Evolutionary conservation across 371 early-diverging fungal species (phyloP).

Genomic region (Syncephalis fuscata): DNA sequence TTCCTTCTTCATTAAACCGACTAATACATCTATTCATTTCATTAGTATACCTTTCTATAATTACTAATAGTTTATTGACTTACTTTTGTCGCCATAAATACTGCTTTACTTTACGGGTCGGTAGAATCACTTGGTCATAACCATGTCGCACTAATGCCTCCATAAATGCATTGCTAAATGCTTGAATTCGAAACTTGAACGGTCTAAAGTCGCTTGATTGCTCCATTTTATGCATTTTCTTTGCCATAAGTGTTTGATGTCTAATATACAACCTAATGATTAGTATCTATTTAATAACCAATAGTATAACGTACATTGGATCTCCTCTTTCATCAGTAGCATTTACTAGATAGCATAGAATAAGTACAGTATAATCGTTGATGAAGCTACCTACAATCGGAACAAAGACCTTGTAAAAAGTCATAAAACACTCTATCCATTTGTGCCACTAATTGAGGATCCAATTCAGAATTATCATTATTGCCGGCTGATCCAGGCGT

Average conservation of each 20-base stretch:
- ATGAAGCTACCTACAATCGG: constrained; percentile 24
- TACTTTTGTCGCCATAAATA: constrained; percentile 35
- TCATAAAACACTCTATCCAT: constrained; percentile 36
- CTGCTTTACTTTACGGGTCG: constrained; percentile 30
- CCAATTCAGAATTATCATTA: constrained; percentile 12
- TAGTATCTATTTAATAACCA: neutral
- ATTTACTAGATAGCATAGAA: constrained; percentile 25
- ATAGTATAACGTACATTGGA: constrained; percentile 25
- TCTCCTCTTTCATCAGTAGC: constrained; percentile 37
- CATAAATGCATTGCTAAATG: constrained; percentile 43
- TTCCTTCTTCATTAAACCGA: constrained; percentile 48
- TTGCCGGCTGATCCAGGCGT: too few relatives aligned
- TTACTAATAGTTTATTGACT: neutral
- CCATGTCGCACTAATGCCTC: constrained; percentile 30
- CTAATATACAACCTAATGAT: constrained; percentile 7
- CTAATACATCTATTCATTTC: constrained; percentile 26
- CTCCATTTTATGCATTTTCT: constrained; percentile 38
- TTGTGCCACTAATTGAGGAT: constrained; percentile 21
- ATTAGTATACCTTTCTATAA: neutral
- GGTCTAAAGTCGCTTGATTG: constrained; percentile 38
- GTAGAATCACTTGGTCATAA: constrained; percentile 24
- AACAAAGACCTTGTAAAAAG: constrained; percentile 36
- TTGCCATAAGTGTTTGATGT: constrained; percentile 44
- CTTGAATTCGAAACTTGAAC: constrained; percentile 49
- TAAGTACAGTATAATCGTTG: neutral